Percentiles rank a stretch among this genome's conserved stretches.
Evolutionary conservation across 257 asterid species (phyloP).

Genomic region (Salvia hispanica): DNA sequence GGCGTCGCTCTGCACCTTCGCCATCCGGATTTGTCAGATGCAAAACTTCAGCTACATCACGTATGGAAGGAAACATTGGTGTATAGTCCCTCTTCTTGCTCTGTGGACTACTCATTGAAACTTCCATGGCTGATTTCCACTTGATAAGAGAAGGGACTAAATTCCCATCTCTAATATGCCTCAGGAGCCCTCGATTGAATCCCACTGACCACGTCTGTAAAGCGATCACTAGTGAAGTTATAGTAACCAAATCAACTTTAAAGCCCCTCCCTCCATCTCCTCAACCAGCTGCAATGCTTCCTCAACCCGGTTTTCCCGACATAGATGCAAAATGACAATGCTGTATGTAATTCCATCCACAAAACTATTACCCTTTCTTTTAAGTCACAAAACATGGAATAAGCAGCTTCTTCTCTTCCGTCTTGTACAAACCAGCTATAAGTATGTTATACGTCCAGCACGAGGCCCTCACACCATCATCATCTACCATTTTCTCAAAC

Average conservation of each 20-base stretch:
- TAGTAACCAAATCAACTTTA: constrained; percentile 73
- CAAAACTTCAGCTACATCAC: constrained; percentile 57
- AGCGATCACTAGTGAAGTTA: constrained; percentile 72
- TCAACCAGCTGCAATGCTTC: constrained; percentile 79
- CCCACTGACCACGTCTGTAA: constrained; percentile 74
- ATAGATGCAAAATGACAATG: constrained; percentile 70
- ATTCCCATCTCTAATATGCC: constrained; percentile 68
- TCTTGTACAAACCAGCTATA: constrained; percentile 79
- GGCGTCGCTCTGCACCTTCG: constrained; percentile 28
- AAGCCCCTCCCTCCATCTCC: constrained; percentile 93
- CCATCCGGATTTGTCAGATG: constrained; percentile 33
- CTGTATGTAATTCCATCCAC: constrained; percentile 79
- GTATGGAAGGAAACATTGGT: constrained; percentile 64
- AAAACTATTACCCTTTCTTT: constrained; percentile 71
- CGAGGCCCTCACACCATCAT: constrained; percentile 73
- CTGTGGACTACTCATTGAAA: constrained; percentile 54
- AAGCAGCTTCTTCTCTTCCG: constrained; percentile 82
- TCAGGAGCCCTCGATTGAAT: constrained; percentile 70
- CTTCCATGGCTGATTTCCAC: constrained; percentile 88
- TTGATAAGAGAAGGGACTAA: constrained; percentile 68
- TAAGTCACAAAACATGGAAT: constrained; percentile 78
- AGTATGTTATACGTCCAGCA: constrained; percentile 92
- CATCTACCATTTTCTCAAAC: constrained; percentile 86
- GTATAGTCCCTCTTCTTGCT: constrained; percentile 68
- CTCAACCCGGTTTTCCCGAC: constrained; percentile 63